These are phyloP conservation scores for Globisporangium splendens DNA, from an alignment of 352 stramenopile species.

Conservation along the genomic window DNA sequence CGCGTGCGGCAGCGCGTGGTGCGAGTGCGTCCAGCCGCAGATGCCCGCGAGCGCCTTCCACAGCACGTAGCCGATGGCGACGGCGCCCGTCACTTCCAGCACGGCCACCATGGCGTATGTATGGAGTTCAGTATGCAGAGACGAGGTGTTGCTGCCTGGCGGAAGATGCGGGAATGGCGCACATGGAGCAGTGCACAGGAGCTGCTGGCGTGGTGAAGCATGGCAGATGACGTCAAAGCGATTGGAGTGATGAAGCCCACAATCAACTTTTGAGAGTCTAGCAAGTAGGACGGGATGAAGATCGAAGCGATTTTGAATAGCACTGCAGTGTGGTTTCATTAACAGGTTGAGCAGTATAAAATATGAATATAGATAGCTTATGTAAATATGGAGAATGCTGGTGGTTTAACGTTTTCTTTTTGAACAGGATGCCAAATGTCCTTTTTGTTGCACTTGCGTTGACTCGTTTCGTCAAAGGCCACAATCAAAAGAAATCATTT, in stretches of 20 bases:
- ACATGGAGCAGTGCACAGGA: too few species aligned
- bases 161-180: too few species aligned
- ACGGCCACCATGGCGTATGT: slow-evolving; percentile 10
- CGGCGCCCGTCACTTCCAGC: slow-evolving; percentile 10
- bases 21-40: slow-evolving; percentile 7
- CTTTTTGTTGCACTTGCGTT: background rate
- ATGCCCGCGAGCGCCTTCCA: slow-evolving; percentile 11
- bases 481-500: background rate
- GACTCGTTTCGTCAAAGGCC: background rate
- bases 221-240: too few species aligned
- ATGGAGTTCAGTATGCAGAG: background rate
- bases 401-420: background rate
- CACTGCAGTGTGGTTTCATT: too few species aligned
- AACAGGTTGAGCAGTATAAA: too few species aligned
- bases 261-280: too few species aligned
- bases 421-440: background rate
- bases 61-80: slow-evolving; percentile 14
- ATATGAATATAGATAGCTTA: too few species aligned
- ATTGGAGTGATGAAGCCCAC: too few species aligned
- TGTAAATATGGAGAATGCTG: background rate
- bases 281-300: too few species aligned
- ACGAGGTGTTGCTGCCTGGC: too few species aligned
- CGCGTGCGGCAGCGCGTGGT: slow-evolving; percentile 20
- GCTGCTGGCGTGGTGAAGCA: too few species aligned
- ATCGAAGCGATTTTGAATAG: too few species aligned